Evolutionary conservation across 2,329 filamentous ascomycete genomes (phyloP).

Genomic region (Ciborinia camelliae): DNA sequence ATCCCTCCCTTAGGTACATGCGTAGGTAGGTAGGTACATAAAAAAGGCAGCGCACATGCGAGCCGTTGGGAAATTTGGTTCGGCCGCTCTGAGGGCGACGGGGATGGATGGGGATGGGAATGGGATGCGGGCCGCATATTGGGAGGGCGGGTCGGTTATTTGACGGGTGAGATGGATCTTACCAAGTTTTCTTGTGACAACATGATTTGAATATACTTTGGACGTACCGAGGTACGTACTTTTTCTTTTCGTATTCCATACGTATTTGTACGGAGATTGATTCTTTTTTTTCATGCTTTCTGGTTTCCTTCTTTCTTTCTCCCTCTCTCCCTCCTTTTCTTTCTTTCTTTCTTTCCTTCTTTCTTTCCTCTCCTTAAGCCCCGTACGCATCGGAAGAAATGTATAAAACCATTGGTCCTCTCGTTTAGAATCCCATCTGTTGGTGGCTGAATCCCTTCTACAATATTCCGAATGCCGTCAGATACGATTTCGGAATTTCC

Average conservation of each 20-base stretch:
- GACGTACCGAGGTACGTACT: not conserved
- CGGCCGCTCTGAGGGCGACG: not conserved
- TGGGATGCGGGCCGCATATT: not conserved
- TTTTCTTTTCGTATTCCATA: not conserved
- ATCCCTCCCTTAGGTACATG: no score
- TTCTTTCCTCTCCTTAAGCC: not conserved
- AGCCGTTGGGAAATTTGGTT: not conserved
- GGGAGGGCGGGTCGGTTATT: not conserved
- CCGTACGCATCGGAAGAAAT: not conserved
- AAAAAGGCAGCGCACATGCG: not conserved
- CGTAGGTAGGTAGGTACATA: no score
- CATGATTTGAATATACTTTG: no score
- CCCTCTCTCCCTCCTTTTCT: no score
- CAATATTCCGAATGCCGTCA: not conserved
- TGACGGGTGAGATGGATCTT: not conserved
- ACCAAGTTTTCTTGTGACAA: no score
- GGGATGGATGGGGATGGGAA: no score
- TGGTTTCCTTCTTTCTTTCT: no score
- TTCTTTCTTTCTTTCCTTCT: not conserved
- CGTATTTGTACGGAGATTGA: no score
- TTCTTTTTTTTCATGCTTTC: no score
- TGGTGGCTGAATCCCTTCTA: not conserved
- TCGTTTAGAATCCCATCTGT: not conserved
- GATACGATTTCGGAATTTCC: conserved; percentile 1
- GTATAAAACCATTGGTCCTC: not conserved